Conservation (phyloP, 345 rosid genomes). For the Citrus sp. region DNA sequence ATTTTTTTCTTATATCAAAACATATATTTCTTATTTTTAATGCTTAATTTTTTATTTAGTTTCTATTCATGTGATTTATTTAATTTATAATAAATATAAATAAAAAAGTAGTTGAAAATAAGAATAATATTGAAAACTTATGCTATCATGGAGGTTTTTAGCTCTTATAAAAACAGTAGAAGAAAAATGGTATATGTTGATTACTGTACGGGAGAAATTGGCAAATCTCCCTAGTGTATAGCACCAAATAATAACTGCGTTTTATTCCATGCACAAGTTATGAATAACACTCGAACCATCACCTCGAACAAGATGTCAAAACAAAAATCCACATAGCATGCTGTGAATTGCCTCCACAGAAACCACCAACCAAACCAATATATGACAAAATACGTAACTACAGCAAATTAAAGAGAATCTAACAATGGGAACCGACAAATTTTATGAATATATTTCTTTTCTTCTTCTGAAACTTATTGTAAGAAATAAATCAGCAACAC, state of each 20-base stretch:
- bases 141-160: too few relatives aligned
- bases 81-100: too few relatives aligned
- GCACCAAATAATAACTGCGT: not conserved
- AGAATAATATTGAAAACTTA: too few relatives aligned
- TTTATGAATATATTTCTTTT: not conserved
- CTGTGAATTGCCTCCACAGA: not conserved
- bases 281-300: not conserved
- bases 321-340: not conserved
- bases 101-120: too few relatives aligned
- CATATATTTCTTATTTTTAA: too few relatives aligned
- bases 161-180: fast-evolving
- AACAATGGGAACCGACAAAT: not conserved
- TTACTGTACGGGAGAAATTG: too few relatives aligned
- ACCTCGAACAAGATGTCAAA: not conserved
- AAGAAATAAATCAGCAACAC: not conserved
- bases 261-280: slow-evolving; percentile 1
- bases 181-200: fast-evolving
- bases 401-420: not conserved
- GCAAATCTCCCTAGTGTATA: too few relatives aligned
- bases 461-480: not conserved
- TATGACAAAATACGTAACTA: not conserved
- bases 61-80: too few relatives aligned
- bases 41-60: too few relatives aligned
- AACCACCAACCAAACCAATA: not conserved
- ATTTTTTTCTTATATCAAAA: too few relatives aligned